Base-by-base conservation (phyloP, 2,329 filamentous ascomycete genomes). In the Aspergillus sp. region DNA sequence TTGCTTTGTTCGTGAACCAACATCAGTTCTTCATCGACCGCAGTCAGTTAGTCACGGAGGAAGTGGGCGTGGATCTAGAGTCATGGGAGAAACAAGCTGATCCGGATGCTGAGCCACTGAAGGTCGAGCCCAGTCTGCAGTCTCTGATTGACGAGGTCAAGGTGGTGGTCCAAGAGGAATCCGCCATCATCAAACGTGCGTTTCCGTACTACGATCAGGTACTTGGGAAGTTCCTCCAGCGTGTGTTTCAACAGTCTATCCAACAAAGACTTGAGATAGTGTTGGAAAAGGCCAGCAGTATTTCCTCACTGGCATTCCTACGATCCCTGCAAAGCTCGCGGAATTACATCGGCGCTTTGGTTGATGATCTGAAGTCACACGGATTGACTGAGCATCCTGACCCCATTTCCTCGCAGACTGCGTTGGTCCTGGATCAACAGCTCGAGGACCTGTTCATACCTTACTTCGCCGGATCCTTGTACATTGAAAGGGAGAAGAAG, bases 21-120 rank as follows among this genome's bases (percentile, higher is more conserved):
- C 94, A 98, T 69, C 89, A 95, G 61, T 98, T 98, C 76, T 98
- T 98, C 71, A 96, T 98, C 61, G 93, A 97, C 63, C 79, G 90
- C 28, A 93, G 89, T 56, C 91, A 97, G 65, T 75, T 98, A 48
- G 84, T 95, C 43, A 86, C 85, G 0, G 90, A 95, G 59, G 90
- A 95, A 64, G 81, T 94, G 36, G 66, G 65, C 27, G 71, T 70
- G 29, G 71, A 75, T 52, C 59, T 64, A n/a, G 70, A 88, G 51
- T 84, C 82, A 2, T 96, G 91, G 90, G 91, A 97, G 48, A 83
- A 85, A 56, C 76, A 98, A 44, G 91, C 94, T 41, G 93, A 98
- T 61, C 94, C 94, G 0, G 93, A 98, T 68, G 82, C 87, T 0
- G 90, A 95, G 43, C 86, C 90, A 1, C 90, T 91, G 0, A 86